Evolutionary conservation across 2,329 filamentous ascomycete genomes (phyloP), one percentile per base, ranked within the genome.

Genomic region (Thelonectria discophora): DNA sequence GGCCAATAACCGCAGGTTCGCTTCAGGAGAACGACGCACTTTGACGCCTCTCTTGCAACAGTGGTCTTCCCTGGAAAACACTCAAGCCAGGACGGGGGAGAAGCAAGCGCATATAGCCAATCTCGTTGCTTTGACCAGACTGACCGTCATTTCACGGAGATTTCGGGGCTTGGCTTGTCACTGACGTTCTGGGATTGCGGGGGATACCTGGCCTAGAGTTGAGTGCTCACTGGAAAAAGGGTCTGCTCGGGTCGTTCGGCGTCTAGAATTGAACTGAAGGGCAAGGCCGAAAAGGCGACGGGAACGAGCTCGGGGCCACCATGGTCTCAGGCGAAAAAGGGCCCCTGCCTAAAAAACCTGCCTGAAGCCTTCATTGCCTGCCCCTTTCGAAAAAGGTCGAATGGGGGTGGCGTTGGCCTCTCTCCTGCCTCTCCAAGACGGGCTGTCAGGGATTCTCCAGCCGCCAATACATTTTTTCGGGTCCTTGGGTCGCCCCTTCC

Each of bases 401-500:
- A 30, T 30, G 27, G 27, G 27, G 27, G 60, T 63, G 51, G 60
- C 50, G 46, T 63, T 32, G 32, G 42, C 21, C 21, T 24, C 21
- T 24, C 21, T 24, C n/a, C 21, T 24, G 21, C 21, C 27, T 37
- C 45, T 49, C 20, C 27, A 32, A 54, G 18, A 37, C n/a, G n/a
- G n/a, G n/a, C n/a, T n/a, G n/a, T 47, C 45, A 60, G 56, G 69
- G 68, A 49, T 71, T 71, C 69, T 71, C 69, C 69, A 71, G 60
- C 50, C 49, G 42, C 30, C 43, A 42, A 11, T 34, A 34, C 34
- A 39, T 42, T 55, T 30, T 42, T 58, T 39, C 48, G 39, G 42
- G 57, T 34, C 47, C 60, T 43, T 12, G 7, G 34, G 68, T 65
- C 65, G 67, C 69, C 65, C 67, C 61, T 54, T 39, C 21, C 21